A percentile compares a stretch with the other conserved stretches of the same genome.
Evolutionary conservation across 2,329 filamentous ascomycete genomes (phyloP).

Genomic region (Cadophora malorum): DNA sequence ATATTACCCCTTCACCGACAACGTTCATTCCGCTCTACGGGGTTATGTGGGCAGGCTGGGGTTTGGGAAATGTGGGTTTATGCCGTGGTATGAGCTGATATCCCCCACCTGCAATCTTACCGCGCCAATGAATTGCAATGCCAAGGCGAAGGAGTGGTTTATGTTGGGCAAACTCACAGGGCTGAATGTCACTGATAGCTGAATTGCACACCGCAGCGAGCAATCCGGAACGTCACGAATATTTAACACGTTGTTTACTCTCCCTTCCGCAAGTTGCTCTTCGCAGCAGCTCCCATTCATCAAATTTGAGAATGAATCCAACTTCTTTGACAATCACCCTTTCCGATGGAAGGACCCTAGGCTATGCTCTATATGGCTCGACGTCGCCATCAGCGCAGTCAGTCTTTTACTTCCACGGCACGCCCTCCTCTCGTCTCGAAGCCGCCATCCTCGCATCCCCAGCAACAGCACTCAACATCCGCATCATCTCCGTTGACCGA

Average conservation of each 20-base stretch:
- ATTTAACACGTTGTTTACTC: background rate
- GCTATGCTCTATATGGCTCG: slow-evolving; percentile 51
- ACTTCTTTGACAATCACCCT: slow-evolving; percentile 43
- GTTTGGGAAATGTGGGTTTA: background rate
- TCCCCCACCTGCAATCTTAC: background rate
- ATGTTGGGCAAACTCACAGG: background rate
- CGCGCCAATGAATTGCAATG: background rate
- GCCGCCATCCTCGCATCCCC: slow-evolving; percentile 41
- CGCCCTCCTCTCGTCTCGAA: slow-evolving; percentile 51
- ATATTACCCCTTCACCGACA: background rate
- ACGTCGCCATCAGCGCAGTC: slow-evolving; percentile 36
- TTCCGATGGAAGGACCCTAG: slow-evolving; percentile 50
- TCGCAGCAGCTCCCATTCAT: no score
- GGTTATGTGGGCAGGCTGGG: background rate
- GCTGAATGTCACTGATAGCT: background rate
- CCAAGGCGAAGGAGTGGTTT: background rate
- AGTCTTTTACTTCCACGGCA: slow-evolving; percentile 52
- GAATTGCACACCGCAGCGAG: background rate
- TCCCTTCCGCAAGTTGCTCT: no score
- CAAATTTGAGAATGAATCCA: no score
- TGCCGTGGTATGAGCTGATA: background rate
- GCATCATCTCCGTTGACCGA: slow-evolving; percentile 50
- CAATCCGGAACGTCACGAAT: background rate
- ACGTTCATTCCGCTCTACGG: background rate
- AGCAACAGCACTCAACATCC: slow-evolving; percentile 37